These are phyloP conservation scores for Vigna reflexopilosa DNA, from an alignment of 306 rosid species.

Conservation along the genomic window DNA sequence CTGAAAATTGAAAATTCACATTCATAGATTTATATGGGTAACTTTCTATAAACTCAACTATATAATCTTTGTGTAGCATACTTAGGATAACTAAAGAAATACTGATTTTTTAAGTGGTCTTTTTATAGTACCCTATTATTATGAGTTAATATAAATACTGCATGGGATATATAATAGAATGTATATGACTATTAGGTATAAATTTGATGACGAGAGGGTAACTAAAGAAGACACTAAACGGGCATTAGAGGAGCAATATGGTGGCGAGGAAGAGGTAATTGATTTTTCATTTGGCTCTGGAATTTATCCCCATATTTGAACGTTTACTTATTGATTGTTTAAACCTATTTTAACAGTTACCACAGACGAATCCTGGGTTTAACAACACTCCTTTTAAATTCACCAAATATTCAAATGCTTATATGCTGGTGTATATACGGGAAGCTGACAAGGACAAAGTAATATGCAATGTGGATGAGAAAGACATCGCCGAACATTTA, in stretches of 20 bases:
- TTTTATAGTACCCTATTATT: neutral
- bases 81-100: neutral
- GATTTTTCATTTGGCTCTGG: slow-evolving; percentile 33
- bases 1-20: neutral
- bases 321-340: slow-evolving; percentile 32
- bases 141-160: neutral
- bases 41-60: neutral
- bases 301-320: slow-evolving; percentile 35
- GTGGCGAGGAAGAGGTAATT: slow-evolving; percentile 97
- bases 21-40: neutral
- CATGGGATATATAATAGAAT: slow-evolving; percentile 10
- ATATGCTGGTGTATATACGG: slow-evolving; percentile 98
- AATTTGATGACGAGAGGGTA: slow-evolving; percentile 96
- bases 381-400: slow-evolving; percentile 95
- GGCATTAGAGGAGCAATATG: slow-evolving; percentile 98
- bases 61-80: no score
- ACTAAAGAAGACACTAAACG: slow-evolving; percentile 95
- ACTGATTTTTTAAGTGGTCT: neutral
- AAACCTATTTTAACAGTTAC: slow-evolving; percentile 66
- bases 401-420: slow-evolving; percentile 96
- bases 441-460: slow-evolving; percentile 97
- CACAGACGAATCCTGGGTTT: slow-evolving; percentile 98
- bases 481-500: slow-evolving; percentile 97
- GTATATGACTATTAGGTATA: slow-evolving; percentile 64
- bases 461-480: slow-evolving; percentile 97